These are phyloP conservation scores for Fragilaria crotonensis DNA, from an alignment of 108 stramenopile species.

Conservation along the genomic window DNA sequence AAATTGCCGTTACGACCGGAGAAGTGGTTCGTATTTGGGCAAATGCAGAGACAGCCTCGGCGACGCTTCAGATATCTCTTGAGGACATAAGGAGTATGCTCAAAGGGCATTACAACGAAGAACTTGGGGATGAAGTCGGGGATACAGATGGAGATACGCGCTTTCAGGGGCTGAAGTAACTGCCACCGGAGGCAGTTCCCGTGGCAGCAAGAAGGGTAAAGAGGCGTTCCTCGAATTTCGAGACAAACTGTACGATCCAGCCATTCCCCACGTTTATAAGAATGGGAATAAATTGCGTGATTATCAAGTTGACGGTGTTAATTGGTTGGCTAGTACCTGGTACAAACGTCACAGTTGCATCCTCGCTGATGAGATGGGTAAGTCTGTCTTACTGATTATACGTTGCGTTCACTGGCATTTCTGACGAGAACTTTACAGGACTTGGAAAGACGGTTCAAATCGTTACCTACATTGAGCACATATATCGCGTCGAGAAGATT, in stretches of 20 bases:
- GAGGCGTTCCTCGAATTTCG: constrained; percentile 76
- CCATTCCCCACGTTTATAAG: constrained; percentile 76
- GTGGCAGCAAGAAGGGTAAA: constrained; percentile 66
- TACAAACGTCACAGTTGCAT: constrained; percentile 88
- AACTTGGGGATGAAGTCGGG: constrained; percentile 82
- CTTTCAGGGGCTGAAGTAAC: constrained; percentile 69
- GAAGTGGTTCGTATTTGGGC: constrained; percentile 76
- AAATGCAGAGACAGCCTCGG: constrained; percentile 69
- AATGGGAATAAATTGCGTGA: constrained; percentile 78
- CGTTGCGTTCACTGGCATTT: background rate
- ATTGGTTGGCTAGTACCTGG: constrained; percentile 93
- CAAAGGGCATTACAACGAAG: constrained; percentile 68
- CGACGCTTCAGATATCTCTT: constrained; percentile 69
- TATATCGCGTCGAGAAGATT: constrained; percentile 87
- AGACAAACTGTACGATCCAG: constrained; percentile 80
- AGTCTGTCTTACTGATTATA: constrained; percentile 8
- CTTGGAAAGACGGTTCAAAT: constrained; percentile 87
- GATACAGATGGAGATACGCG: constrained; percentile 79
- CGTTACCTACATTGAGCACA: constrained; percentile 90
- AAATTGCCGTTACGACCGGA: constrained; percentile 48
- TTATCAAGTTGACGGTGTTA: constrained; percentile 94
- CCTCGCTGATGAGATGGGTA: constrained; percentile 93
- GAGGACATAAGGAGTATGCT: constrained; percentile 54
- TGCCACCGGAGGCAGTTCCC: constrained; percentile 26
- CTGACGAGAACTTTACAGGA: background rate